Evolutionary conservation across 2,329 filamentous ascomycete genomes (phyloP).

Genomic region (Fonsecaea pedrosoi): DNA sequence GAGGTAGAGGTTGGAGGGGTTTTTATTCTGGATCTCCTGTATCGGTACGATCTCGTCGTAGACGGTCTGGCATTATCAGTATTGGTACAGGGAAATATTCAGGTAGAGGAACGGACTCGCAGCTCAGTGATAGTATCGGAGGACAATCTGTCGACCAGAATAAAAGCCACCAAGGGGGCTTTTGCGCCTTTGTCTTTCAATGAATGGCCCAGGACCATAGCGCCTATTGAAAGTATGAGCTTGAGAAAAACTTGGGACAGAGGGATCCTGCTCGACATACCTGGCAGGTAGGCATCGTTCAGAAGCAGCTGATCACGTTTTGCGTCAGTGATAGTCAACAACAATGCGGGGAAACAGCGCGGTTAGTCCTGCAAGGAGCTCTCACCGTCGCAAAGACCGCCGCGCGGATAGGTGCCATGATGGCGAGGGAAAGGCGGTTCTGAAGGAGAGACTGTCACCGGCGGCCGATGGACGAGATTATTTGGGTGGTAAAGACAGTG

Average conservation of each 20-base stretch:
- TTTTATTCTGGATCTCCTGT: constrained; percentile 75
- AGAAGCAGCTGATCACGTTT: constrained; percentile 75
- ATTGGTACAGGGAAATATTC: constrained; percentile 27
- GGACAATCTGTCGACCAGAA: constrained; percentile 81
- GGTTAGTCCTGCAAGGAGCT: constrained; percentile 5
- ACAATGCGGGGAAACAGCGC: constrained; percentile 30
- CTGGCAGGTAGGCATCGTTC: constrained; percentile 91
- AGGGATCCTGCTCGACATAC: constrained; percentile 58
- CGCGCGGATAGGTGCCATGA: constrained; percentile 40
- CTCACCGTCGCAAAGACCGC: constrained; percentile 42
- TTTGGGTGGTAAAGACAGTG: neutral
- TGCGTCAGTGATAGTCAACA: constrained; percentile 27
- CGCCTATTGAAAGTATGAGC: constrained; percentile 65
- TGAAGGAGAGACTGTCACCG: constrained; percentile 14
- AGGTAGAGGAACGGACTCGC: constrained; percentile 60
- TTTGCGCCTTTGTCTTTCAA: constrained; percentile 86
- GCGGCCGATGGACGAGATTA: constrained; percentile 4
- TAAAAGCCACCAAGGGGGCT: constrained; percentile 83
- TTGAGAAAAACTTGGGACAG: neutral
- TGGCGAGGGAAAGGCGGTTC: constrained; percentile 25
- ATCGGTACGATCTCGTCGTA: constrained; percentile 92
- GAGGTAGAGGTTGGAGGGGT: constrained; percentile 81
- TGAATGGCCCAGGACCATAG: constrained; percentile 91
- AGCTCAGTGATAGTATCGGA: constrained; percentile 78
- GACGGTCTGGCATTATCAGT: constrained; percentile 63